Evolutionary conservation across 176 grass and related monocot species (phyloP).

Genomic region (Bolboschoenus planiculmis): DNA sequence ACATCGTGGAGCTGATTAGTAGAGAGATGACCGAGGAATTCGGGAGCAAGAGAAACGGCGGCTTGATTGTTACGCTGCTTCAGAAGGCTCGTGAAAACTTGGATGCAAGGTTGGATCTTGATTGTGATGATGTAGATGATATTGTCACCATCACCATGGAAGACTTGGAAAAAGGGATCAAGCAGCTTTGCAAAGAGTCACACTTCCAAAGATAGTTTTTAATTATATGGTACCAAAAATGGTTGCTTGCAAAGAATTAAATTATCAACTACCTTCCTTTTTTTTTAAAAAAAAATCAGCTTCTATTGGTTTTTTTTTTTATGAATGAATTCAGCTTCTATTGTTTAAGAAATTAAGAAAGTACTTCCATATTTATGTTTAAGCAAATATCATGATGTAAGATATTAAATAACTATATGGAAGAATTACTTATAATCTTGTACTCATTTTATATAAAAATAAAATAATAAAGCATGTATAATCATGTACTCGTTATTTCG

Average conservation of each 20-base stretch:
- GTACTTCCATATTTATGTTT: too few species aligned
- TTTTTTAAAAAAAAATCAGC: neutral
- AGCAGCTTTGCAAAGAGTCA: neutral
- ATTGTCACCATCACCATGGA: neutral
- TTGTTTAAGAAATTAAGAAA: neutral
- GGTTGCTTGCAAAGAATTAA: too few species aligned
- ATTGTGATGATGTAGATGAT: neutral
- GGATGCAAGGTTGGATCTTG: neutral
- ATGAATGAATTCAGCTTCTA: neutral
- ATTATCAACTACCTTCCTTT: too few species aligned
- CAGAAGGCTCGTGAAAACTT: neutral
- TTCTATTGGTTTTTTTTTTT: too few species aligned
- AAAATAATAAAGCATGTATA: too few species aligned
- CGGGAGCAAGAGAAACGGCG: neutral
- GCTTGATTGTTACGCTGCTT: neutral
- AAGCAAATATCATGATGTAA: too few species aligned
- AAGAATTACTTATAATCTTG: too few species aligned
- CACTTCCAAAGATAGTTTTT: neutral
- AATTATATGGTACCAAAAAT: neutral
- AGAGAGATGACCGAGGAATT: neutral
- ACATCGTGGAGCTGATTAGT: neutral
- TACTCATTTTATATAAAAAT: too few species aligned
- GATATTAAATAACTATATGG: too few species aligned
- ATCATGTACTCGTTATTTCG: too few species aligned
- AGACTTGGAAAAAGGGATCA: neutral